phyloP scores from a whole-genome alignment of 352 stramenopile genomes.

The Pythium apleroticum region DNA sequence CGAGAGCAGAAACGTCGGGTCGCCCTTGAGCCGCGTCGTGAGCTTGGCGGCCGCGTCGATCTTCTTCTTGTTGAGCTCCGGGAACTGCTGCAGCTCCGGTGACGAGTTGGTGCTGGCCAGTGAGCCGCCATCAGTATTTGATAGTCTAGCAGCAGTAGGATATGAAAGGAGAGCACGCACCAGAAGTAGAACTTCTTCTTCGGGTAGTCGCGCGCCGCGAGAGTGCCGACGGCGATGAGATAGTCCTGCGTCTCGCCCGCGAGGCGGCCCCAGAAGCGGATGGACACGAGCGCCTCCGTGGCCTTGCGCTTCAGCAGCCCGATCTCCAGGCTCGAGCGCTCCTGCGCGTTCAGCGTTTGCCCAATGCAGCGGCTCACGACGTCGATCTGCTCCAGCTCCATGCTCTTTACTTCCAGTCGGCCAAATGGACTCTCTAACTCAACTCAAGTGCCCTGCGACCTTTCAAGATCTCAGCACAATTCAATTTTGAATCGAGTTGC shows the following conservation, averaged over 20 bases:
- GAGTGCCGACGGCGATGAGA: constrained; percentile 55
- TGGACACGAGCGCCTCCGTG: constrained; percentile 56
- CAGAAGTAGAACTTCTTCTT: constrained; percentile 89
- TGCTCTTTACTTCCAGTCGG: too few species aligned
- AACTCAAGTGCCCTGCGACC: neutral
- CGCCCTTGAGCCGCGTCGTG: constrained; percentile 60
- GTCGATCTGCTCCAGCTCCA: constrained; percentile 80
- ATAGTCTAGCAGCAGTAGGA: too few species aligned
- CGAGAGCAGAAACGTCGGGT: constrained; percentile 55
- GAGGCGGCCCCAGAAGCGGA: constrained; percentile 77
- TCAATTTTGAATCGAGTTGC: constrained; percentile 21
- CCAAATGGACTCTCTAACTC: neutral
- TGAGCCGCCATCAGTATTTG: constrained; percentile 3
- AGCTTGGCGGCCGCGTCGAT: constrained; percentile 41
- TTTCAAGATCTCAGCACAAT: constrained; percentile 24
- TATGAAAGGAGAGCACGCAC: constrained; percentile 28
- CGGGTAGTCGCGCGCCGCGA: constrained; percentile 61
- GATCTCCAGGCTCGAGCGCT: constrained; percentile 77
- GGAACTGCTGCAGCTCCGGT: constrained; percentile 78
- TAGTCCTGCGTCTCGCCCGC: constrained; percentile 68
- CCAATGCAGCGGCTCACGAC: constrained; percentile 68
- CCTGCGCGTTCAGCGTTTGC: constrained; percentile 66
- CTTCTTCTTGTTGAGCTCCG: constrained; percentile 63
- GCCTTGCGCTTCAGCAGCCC: constrained; percentile 66
- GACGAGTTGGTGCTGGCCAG: constrained; percentile 67